A percentile compares a stretch with the other conserved stretches of the same genome.
Conservation (phyloP, 2,329 filamentous ascomycete genomes). For the Bipolaris bicolor region DNA sequence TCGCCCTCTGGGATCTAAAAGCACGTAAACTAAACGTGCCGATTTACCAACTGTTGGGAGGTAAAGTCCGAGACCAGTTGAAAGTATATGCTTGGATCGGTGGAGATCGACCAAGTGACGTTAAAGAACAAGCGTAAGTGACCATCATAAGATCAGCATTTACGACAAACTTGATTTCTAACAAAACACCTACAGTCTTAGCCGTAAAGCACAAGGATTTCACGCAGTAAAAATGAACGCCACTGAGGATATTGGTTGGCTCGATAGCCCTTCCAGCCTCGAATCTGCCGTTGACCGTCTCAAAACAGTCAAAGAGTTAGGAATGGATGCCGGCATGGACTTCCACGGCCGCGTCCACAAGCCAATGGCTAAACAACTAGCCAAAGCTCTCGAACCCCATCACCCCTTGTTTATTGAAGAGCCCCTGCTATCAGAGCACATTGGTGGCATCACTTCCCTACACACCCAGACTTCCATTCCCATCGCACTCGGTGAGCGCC, state of each 20-base stretch:
- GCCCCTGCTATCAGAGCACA: conserved; percentile 72
- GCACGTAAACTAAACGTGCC: conserved; percentile 68
- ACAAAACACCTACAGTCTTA: conserved; percentile 52
- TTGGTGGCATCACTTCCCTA: conserved; percentile 68
- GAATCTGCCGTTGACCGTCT: conserved; percentile 70
- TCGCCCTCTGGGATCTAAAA: conserved; percentile 81
- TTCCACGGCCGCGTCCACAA: conserved; percentile 80
- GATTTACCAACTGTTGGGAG: conserved; percentile 75
- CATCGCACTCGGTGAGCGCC: conserved; percentile 74
- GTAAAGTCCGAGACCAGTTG: conserved; percentile 72
- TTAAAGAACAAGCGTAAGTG: conserved; percentile 65
- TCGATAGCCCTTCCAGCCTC: conserved; percentile 72
- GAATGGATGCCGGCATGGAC: conserved; percentile 75
- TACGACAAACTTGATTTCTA: no score
- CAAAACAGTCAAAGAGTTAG: conserved; percentile 70
- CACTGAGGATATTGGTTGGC: conserved; percentile 76
- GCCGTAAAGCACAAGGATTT: conserved; percentile 66
- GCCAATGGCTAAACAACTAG: conserved; percentile 81
- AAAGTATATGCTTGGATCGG: conserved; percentile 82
- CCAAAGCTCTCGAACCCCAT: conserved; percentile 69
- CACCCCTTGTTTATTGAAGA: conserved; percentile 79
- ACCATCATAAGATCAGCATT: not conserved
- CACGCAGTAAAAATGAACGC: conserved; percentile 79
- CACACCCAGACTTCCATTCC: conserved; percentile 64
- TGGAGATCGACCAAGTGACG: conserved; percentile 71